These are phyloP conservation scores for Phytophthora foliorum DNA, from an alignment of 352 stramenopile species.

Conservation along the genomic window DNA sequence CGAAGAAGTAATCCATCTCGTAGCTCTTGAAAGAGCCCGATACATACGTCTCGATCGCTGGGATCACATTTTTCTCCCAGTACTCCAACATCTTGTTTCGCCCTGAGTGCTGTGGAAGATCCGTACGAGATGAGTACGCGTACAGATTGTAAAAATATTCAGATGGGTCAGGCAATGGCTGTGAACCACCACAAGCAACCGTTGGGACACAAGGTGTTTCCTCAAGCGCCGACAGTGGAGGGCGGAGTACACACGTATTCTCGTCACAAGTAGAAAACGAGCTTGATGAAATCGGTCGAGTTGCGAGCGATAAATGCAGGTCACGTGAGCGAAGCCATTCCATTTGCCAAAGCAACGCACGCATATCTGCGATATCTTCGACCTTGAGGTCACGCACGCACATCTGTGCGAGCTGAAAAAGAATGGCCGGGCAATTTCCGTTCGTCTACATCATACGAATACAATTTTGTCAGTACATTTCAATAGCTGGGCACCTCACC, in stretches of 20 bases:
- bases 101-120: constrained; percentile 74
- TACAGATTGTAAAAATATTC: constrained; percentile 84
- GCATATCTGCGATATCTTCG: constrained; percentile 45
- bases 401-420: constrained; percentile 75
- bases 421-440: constrained; percentile 62
- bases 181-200: constrained; percentile 13
- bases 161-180: constrained; percentile 16
- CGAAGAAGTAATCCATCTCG: constrained; percentile 91
- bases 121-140: constrained; percentile 64
- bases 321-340: constrained; percentile 55
- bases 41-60: constrained; percentile 85
- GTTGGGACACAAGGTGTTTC: constrained; percentile 7
- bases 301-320: constrained; percentile 55
- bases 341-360: constrained; percentile 49
- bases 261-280: constrained; percentile 45
- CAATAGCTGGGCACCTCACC: not conserved
- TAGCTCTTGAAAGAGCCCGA: constrained; percentile 88
- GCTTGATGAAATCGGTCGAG: constrained; percentile 53
- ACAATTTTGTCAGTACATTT: not conserved
- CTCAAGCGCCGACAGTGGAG: constrained; percentile 26
- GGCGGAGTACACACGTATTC: constrained; percentile 38
- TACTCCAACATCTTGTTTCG: constrained; percentile 88
- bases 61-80: constrained; percentile 89
- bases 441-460: constrained; percentile 45
- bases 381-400: constrained; percentile 53